Percentiles rank a stretch among this genome's conserved stretches.
Conservation (phyloP, 345 rosid genomes). For the Camelina hispida region DNA sequence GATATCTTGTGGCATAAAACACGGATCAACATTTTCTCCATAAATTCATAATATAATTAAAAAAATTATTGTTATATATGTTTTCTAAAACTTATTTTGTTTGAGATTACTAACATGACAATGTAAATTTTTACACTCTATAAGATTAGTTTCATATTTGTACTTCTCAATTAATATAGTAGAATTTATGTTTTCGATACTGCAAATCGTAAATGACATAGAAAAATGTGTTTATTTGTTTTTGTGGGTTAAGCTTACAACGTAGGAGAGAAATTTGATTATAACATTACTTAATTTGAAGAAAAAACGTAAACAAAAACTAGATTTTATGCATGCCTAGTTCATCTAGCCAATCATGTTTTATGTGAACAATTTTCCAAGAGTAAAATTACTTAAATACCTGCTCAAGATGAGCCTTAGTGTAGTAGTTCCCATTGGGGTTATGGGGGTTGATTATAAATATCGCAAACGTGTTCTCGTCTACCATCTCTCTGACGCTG, state of each 20-base stretch:
- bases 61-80: too few relatives aligned
- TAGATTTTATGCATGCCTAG: background rate
- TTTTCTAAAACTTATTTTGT: too few relatives aligned
- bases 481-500: constrained; percentile 46
- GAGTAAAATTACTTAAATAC: background rate
- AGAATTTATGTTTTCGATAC: too few relatives aligned
- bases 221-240: background rate
- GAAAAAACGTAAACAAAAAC: background rate
- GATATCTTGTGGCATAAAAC: background rate
- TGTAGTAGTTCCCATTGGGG: constrained; percentile 46
- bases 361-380: background rate
- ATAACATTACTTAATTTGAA: background rate
- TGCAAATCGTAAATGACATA: background rate
- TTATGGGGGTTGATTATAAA: constrained; percentile 53
- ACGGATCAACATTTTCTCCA: too few relatives aligned
- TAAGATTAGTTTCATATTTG: too few relatives aligned
- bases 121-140: too few relatives aligned
- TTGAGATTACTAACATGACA: too few relatives aligned
- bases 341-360: background rate
- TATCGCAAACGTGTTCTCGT: constrained; percentile 57
- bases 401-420: constrained; percentile 50
- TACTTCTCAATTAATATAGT: too few relatives aligned
- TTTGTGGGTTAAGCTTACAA: background rate
- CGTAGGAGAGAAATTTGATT: background rate
- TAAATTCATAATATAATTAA: too few relatives aligned